Conservation (phyloP, 83 land plant species). For the Larix sibirica region DNA sequence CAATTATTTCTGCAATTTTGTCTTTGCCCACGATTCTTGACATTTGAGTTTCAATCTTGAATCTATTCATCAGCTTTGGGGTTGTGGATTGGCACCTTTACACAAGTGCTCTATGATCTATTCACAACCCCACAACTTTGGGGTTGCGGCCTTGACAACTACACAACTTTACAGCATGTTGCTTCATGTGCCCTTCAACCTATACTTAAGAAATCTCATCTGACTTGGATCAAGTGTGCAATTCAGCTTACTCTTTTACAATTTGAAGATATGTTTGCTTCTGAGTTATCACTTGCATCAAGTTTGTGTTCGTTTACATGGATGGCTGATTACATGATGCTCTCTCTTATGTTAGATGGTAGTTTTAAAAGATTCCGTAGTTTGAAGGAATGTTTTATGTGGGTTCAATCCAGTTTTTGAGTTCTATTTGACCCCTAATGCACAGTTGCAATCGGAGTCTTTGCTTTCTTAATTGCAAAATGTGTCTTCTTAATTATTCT, state of each 20-base stretch:
- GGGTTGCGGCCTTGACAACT: too few species aligned
- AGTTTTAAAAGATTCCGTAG: not conserved
- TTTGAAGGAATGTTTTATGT: not conserved
- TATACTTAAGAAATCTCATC: too few species aligned
- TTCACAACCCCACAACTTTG: too few species aligned
- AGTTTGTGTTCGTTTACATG: not conserved
- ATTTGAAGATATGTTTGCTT: not conserved
- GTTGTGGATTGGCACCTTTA: too few species aligned
- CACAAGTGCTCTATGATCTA: too few species aligned
- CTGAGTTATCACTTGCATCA: not conserved
- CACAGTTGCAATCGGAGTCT: not conserved
- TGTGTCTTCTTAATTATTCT: not conserved
- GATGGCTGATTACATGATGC: not conserved
- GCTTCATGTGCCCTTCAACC: too few species aligned
- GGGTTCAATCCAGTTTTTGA: not conserved
- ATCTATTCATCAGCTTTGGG: too few species aligned
- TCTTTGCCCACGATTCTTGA: too few species aligned
- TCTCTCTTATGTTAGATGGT: not conserved
- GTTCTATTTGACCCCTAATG: not conserved
- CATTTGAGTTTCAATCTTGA: too few species aligned
- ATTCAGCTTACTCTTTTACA: not conserved
- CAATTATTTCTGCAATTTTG: too few species aligned
- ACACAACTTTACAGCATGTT: too few species aligned
- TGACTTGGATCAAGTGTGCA: too few species aligned
- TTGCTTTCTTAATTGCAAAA: not conserved